Evolutionary conservation across 2,329 filamentous ascomycete species (phyloP), one percentile per base, ranked within the genome.

Genomic region (Helminthosporium solani): DNA sequence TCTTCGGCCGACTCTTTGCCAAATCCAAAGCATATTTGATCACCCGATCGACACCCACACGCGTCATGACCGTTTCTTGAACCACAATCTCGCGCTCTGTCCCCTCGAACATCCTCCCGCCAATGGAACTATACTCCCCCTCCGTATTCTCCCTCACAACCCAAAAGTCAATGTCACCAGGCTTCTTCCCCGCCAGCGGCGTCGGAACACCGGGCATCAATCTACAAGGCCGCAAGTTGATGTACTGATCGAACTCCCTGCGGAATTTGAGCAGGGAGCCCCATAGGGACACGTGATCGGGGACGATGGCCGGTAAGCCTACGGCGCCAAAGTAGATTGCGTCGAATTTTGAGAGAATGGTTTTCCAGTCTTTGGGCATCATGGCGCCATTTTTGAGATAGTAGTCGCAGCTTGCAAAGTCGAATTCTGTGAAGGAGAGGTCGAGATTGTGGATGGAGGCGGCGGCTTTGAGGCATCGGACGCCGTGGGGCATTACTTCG

Each of bases 261-360:
- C 47, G 47, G 34, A 50, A 46, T 27, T 39, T 42, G 12, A 50
- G 42, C 5, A 50, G 21, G n/a, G 31, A 34, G 1, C 47, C 47
- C 47, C 47, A 50, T 16, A 46, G 14, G 5, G 20, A 23, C 16
- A 50, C 34, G 16, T 50, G 47, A 20, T 50, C 47, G 2, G 48
- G 43, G 2, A 50, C 44, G 16, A 34, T 15, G 20, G 40, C 28
- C 1, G 48, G 44, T 44, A 40, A 40, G 5, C 48, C 48, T 1
- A 50, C 44, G 7, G 48, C 48, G 3, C 48, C 48, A 19, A 50
- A 47, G 31, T 47, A 44, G n/a, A 47, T 50, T 5, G 48, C 48
- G 36, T 50, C 44, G 44, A 19, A 47, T 27, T 16, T 27, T 1
- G 31, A 44, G 18, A 46, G 48, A 3, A 19, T 42, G 2, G 19